phyloP scores from a whole-genome alignment of 345 rosid species.

The Citrus hindsii region DNA sequence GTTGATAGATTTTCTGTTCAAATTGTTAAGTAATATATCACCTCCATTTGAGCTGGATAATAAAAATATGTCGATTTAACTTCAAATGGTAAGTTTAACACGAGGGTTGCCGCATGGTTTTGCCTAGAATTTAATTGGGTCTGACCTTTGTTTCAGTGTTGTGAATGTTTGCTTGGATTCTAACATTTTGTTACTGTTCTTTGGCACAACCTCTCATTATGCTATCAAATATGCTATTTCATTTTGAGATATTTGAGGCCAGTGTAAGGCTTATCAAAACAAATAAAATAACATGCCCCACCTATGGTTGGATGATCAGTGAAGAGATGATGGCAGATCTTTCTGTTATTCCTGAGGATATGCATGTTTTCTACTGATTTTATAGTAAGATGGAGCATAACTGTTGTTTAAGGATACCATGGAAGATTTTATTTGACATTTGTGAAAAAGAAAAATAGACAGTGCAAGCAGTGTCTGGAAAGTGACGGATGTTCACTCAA shows the following conservation, averaged over 20 bases:
- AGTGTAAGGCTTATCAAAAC: background rate
- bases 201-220: background rate
- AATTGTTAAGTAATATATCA: background rate
- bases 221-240: background rate
- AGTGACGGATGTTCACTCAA: background rate
- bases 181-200: background rate
- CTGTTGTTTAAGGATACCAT: background rate
- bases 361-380: background rate
- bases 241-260: background rate
- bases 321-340: background rate
- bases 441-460: too few species aligned
- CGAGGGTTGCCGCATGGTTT: background rate
- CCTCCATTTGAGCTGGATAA: background rate
- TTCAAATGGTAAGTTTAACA: background rate
- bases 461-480: background rate
- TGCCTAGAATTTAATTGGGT: background rate
- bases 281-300: background rate
- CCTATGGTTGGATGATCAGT: background rate
- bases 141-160: background rate
- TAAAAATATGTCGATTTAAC: background rate
- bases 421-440: background rate
- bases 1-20: background rate
- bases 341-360: background rate
- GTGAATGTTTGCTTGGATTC: background rate
- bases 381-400: background rate